phyloP scores from a whole-genome alignment of 805 yeast species.

The Teunomyces barrocoloradensis region DNA sequence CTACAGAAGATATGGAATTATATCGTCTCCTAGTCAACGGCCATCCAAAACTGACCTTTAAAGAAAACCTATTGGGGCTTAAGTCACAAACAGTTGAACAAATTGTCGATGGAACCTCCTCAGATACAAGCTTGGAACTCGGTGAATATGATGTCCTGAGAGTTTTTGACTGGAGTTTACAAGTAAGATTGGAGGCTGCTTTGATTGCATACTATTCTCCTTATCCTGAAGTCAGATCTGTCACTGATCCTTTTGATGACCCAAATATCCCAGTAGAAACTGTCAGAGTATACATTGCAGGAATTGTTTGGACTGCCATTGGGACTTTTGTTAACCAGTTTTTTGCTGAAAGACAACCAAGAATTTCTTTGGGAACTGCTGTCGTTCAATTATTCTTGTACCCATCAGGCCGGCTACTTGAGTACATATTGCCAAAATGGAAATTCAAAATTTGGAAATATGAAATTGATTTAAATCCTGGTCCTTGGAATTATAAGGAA shows the following conservation, averaged over 20 bases:
- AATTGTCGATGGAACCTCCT: conserved; percentile 17
- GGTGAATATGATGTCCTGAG: background rate
- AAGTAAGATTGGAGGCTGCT: conserved; percentile 37
- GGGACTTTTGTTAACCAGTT: conserved; percentile 56
- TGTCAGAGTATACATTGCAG: conserved; percentile 52
- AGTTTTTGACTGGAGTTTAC: conserved; percentile 33
- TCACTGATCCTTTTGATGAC: conserved; percentile 40
- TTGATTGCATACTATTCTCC: conserved; percentile 40
- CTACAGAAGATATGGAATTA: conserved; percentile 24
- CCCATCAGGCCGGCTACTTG: conserved; percentile 41
- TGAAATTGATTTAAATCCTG: conserved; percentile 45
- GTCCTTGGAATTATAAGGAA: conserved; percentile 64
- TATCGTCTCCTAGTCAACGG: conserved; percentile 17
- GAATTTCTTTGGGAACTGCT: conserved; percentile 41
- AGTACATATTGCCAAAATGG: conserved; percentile 37
- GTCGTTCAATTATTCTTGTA: conserved; percentile 47
- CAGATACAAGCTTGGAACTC: too few relatives aligned
- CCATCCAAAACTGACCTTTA: background rate
- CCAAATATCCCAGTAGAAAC: conserved; percentile 32
- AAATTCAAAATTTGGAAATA: conserved; percentile 10
- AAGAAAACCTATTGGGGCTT: background rate
- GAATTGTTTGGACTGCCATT: conserved; percentile 52
- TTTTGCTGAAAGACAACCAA: conserved; percentile 53
- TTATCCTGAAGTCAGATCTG: conserved; percentile 40
- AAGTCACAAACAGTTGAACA: background rate